A percentile compares a stretch with the other conserved stretches of the same genome.
Evolutionary conservation across 2,329 filamentous ascomycete species (phyloP).

Genomic region (Chalara sp.): DNA sequence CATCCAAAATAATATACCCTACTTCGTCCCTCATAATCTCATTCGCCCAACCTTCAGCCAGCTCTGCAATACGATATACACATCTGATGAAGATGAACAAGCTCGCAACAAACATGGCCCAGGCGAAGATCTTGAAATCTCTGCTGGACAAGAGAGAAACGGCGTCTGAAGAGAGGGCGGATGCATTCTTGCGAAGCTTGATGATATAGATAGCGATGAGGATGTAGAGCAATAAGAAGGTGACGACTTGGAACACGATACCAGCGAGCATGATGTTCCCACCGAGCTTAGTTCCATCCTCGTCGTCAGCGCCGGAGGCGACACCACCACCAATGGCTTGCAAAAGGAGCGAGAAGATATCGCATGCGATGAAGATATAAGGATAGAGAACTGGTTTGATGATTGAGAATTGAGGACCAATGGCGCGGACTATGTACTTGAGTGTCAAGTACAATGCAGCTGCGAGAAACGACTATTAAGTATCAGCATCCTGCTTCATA

Average conservation of each 20-base stretch:
- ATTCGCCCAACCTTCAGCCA: constrained; percentile 59
- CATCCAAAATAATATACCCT: constrained; percentile 38
- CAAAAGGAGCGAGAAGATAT: constrained; percentile 49
- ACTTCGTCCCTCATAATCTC: constrained; percentile 55
- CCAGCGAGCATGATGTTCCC: constrained; percentile 31
- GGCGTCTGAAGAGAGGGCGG: not conserved
- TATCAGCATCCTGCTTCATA: not conserved
- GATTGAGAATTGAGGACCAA: constrained; percentile 8
- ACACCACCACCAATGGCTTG: constrained; percentile 52
- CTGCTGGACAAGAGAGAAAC: constrained; percentile 3
- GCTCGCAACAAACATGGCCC: constrained; percentile 10
- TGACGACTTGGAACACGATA: constrained; percentile 31
- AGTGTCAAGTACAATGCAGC: constrained; percentile 56
- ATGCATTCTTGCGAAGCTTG: constrained; percentile 1
- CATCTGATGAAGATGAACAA: constrained; percentile 16
- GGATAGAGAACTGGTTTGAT: constrained; percentile 38
- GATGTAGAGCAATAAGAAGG: constrained; percentile 17
- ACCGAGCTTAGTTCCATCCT: constrained; percentile 13
- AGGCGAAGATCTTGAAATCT: constrained; percentile 14
- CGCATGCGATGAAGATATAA: constrained; percentile 51
- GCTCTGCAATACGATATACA: constrained; percentile 42
- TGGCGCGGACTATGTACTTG: constrained; percentile 13
- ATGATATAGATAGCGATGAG: constrained; percentile 34
- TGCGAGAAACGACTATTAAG: constrained; percentile 41
- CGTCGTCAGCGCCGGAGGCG: constrained; percentile 26